phyloP scores from a whole-genome alignment of 495 filamentous ascomycete genomes.

The Terfezia boudieri region DNA sequence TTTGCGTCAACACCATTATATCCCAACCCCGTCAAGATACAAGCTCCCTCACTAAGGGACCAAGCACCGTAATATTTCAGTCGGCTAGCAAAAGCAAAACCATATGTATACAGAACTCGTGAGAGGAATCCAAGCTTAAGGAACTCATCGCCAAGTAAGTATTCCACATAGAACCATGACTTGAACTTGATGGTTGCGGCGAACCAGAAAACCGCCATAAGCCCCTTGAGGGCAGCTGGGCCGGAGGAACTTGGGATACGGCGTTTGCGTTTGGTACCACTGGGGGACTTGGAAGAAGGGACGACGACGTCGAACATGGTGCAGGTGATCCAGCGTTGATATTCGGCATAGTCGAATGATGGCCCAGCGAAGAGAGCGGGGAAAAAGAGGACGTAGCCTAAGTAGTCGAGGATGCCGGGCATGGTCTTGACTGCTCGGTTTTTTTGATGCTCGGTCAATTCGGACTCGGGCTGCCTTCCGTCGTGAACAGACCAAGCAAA shows the following conservation, averaged over 20 bases:
- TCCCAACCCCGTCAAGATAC: constrained; percentile 79
- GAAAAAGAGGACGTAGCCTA: constrained; percentile 86
- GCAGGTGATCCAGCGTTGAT: constrained; percentile 75
- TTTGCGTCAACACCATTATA: constrained; percentile 78
- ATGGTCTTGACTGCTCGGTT: constrained; percentile 54
- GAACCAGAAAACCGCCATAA: constrained; percentile 55
- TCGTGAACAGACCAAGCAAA: constrained; percentile 98
- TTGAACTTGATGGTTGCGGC: constrained; percentile 52
- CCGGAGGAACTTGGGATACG: constrained; percentile 81
- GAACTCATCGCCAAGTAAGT: constrained; percentile 38
- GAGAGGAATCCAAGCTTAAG: constrained; percentile 42
- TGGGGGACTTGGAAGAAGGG: constrained; percentile 10
- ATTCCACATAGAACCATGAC: constrained; percentile 36
- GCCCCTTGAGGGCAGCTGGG: constrained; percentile 59
- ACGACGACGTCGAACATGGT: constrained; percentile 79
- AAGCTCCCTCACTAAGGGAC: constrained; percentile 80
- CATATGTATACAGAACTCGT: constrained; percentile 54
- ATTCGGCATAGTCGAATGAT: constrained; percentile 84
- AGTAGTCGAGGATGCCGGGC: constrained; percentile 54
- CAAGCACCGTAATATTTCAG: constrained; percentile 93
- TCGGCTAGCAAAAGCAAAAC: constrained; percentile 58
- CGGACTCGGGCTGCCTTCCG: constrained; percentile 47
- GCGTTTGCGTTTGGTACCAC: constrained; percentile 66
- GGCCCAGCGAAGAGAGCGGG: constrained; percentile 71
- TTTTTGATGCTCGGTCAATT: constrained; percentile 68